A percentile compares a stretch with the other conserved stretches of the same genome.
These are phyloP conservation scores for Fomes fomentarius DNA, from an alignment of 1,284 basidiomycete genomes.

Conservation along the genomic window DNA sequence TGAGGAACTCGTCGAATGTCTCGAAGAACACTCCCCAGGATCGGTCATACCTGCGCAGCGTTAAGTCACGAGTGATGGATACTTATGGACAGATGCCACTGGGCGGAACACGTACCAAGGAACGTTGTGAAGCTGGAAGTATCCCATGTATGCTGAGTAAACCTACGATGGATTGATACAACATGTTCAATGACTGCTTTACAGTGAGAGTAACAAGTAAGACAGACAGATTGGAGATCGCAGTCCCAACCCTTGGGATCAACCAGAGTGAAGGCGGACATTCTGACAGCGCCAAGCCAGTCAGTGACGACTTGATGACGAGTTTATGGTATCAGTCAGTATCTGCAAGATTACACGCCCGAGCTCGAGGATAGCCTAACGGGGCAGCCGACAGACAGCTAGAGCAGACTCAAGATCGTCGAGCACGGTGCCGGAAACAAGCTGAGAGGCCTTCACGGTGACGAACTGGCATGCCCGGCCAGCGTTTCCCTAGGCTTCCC, in stretches of 20 bases:
- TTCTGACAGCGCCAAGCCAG: slow-evolving; percentile 31
- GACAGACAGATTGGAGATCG: slow-evolving; percentile 78
- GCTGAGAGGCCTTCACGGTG: not conserved
- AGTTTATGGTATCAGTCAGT: not conserved
- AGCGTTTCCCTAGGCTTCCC: slow-evolving; percentile 6
- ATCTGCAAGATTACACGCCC: too few species aligned
- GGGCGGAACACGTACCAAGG: slow-evolving; percentile 55
- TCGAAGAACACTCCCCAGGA: slow-evolving; percentile 84
- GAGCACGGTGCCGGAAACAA: not conserved
- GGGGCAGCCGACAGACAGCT: not conserved
- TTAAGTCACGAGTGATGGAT: slow-evolving; percentile 25
- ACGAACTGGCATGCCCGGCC: not conserved
- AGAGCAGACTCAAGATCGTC: not conserved
- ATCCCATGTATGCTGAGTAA: slow-evolving; percentile 83
- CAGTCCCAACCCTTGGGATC: slow-evolving; percentile 83
- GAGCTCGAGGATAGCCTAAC: too few species aligned
- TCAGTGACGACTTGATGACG: slow-evolving; percentile 8
- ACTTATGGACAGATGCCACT: not conserved
- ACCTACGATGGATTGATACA: slow-evolving; percentile 45
- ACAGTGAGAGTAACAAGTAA: not conserved
- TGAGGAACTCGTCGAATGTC: slow-evolving; percentile 81
- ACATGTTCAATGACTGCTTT: not conserved
- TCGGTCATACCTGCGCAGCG: slow-evolving; percentile 65
- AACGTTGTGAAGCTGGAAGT: slow-evolving; percentile 75
- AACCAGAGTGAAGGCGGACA: slow-evolving; percentile 74